These are phyloP conservation scores for Rossbeevera mucosa DNA, from an alignment of 768 basidiomycete genomes.

Conservation along the genomic window DNA sequence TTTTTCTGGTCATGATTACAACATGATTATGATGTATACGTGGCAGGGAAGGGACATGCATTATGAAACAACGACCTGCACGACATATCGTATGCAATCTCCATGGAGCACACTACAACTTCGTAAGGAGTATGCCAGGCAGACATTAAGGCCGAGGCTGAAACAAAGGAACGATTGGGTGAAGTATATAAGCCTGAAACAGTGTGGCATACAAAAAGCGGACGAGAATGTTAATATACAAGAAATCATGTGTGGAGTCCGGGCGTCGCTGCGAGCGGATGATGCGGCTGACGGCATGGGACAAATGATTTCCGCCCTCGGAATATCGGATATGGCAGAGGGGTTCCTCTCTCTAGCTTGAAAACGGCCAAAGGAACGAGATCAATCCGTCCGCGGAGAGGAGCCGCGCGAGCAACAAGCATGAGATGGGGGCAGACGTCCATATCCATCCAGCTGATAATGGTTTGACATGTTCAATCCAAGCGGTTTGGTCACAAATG, in stretches of 20 bases:
- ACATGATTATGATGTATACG: not conserved
- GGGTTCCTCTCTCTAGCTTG: slow-evolving; percentile 14
- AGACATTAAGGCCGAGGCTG: not conserved
- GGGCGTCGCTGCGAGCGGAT: not conserved
- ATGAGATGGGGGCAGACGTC: not conserved
- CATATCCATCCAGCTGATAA: slow-evolving; percentile 4
- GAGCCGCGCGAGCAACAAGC: slow-evolving; percentile 8
- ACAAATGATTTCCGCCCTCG: slow-evolving; percentile 1
- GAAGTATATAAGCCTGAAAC: slow-evolving; percentile 2
- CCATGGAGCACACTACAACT: not conserved
- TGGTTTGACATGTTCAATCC: slow-evolving; percentile 11
- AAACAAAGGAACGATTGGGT: not conserved
- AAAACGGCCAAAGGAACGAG: slow-evolving; percentile 11
- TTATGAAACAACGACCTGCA: not conserved
- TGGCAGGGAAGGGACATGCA: not conserved
- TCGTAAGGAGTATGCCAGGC: not conserved
- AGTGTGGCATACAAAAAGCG: not conserved
- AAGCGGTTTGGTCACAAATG: slow-evolving; percentile 15
- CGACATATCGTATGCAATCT: not conserved
- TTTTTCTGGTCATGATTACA: not conserved
- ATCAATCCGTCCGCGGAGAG: slow-evolving; percentile 26
- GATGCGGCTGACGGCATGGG: slow-evolving; percentile 8
- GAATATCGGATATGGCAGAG: slow-evolving; percentile 7
- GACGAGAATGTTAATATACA: not conserved
- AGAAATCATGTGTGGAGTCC: not conserved